These are phyloP conservation scores for Solanum sejunctum DNA, from an alignment of 257 asterid genomes.

Conservation along the genomic window DNA sequence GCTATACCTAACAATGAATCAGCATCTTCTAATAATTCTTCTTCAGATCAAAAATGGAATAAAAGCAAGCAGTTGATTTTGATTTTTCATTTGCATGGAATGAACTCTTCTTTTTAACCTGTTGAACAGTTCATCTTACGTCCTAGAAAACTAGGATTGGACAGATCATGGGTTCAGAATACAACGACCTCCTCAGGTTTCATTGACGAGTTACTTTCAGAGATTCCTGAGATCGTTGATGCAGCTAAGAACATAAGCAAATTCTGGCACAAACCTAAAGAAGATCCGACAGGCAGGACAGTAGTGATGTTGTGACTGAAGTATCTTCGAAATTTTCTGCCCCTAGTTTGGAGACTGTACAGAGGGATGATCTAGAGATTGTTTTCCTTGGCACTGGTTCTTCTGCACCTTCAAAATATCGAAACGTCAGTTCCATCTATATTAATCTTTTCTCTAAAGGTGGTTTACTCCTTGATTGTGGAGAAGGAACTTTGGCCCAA, in stretches of 20 bases:
- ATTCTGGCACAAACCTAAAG: conserved; percentile 27
- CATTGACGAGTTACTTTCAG: conserved; percentile 56
- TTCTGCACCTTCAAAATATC: conserved; percentile 89
- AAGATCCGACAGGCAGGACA: conserved; percentile 1
- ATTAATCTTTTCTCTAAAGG: conserved; percentile 73
- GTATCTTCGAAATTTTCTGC: conserved; percentile 50
- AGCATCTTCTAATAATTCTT: not conserved
- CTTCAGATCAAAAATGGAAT: not conserved
- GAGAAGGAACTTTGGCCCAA: conserved; percentile 97
- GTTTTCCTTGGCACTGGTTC: conserved; percentile 97
- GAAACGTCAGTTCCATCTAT: conserved; percentile 86
- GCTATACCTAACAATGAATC: no score
- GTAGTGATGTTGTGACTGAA: conserved; percentile 19
- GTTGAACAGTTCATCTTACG: conserved; percentile 56
- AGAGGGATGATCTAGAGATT: conserved; percentile 80
- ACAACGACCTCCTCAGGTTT: conserved; percentile 33
- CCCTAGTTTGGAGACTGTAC: conserved; percentile 58
- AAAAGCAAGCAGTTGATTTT: not conserved
- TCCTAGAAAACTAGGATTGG: conserved; percentile 71
- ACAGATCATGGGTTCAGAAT: conserved; percentile 53
- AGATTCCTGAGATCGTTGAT: conserved; percentile 66
- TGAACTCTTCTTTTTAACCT: not conserved
- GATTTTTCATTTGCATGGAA: no score
- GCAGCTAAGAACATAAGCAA: conserved; percentile 38
- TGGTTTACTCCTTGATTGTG: conserved; percentile 74